Conservation (phyloP, 2,329 filamentous ascomycete species). For the Hypoxylon sp. region DNA sequence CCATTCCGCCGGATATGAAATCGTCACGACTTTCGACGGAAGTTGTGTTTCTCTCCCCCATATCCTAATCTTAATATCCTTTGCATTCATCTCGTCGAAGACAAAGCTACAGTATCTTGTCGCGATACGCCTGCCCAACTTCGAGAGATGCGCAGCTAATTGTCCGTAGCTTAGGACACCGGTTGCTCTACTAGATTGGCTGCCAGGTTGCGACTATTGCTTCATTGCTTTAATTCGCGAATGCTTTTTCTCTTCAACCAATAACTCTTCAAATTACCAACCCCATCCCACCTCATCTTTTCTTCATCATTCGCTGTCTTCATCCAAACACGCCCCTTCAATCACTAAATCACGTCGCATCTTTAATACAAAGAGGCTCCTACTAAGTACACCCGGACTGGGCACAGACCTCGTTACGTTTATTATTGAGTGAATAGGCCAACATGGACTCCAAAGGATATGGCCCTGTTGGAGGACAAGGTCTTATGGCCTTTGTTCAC, state of each 20-base stretch:
- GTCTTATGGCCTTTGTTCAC: constrained; percentile 63
- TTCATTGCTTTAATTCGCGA: neutral
- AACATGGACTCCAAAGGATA: constrained; percentile 34
- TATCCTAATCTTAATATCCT: neutral
- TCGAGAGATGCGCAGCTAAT: neutral
- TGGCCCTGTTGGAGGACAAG: constrained; percentile 44
- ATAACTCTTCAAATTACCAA: neutral
- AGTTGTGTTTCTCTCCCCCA: neutral
- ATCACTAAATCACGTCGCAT: neutral
- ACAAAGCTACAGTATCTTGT: neutral
- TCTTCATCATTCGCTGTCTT: neutral
- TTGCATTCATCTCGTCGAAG: neutral
- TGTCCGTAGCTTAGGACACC: neutral
- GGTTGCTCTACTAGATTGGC: neutral
- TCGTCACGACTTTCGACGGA: neutral
- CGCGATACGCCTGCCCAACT: neutral
- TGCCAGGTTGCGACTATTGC: neutral
- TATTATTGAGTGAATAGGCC: neutral
- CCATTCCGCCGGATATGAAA: neutral
- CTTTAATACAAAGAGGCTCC: neutral
- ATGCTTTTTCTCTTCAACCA: neutral
- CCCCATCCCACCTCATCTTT: neutral
- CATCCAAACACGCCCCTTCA: neutral
- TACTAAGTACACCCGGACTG: neutral
- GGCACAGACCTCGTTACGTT: neutral